Evolutionary conservation across 352 stramenopile genomes (phyloP), one percentile per base, ranked within the genome.

Genomic region (Globisporangium paroecandrum): DNA sequence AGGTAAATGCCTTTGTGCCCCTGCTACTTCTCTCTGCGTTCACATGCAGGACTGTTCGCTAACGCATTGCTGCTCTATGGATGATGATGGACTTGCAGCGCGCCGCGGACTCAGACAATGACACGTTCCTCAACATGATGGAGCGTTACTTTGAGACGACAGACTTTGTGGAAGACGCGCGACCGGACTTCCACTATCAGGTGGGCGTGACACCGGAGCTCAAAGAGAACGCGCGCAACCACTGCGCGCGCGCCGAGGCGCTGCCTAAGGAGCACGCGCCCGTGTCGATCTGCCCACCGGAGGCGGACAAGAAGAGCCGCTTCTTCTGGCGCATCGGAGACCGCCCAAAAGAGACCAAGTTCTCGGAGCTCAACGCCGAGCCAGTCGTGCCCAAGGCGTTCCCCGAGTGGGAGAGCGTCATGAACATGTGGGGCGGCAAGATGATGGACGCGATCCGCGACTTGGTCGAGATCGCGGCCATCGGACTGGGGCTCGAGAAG

Each of bases 261-360:
- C 64, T 93, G 27, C 73, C 79, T 9, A 80, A 84, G 66, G 77
- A 83, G 49, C 68, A 97, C 66, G 76, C 70, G 36, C 92, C 91
- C 0, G 75, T 94, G 59, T 93, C 89, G 56, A 73, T 97, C 64
- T 97, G 90, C 72, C 90, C 90, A 18, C 91, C 91, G 3, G 83
- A 96, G 72, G 83, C 89, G 15, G 91, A 98, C 75, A 92, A 94
- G 71, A 98, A 98, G 78, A 97, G 92, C 77, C 88, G 93, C 62
- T 98, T 98, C 78, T 98, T 98, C 75, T 98, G 93, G 93, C 89
- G 92, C 64, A 80, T 97, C 29, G 93, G 90, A 27, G 80, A 92
- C 41, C 86, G 85, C n/a, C 88, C 87, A 6, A 49, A 84, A 77
- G 75, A 78, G 61, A 93, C 89, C 59, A 77, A 90, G 58, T 97